Evolutionary conservation across 2,329 filamentous ascomycete species (phyloP), one percentile per base, ranked within the genome.

Genomic region (Pseudopithomyces chartarum): DNA sequence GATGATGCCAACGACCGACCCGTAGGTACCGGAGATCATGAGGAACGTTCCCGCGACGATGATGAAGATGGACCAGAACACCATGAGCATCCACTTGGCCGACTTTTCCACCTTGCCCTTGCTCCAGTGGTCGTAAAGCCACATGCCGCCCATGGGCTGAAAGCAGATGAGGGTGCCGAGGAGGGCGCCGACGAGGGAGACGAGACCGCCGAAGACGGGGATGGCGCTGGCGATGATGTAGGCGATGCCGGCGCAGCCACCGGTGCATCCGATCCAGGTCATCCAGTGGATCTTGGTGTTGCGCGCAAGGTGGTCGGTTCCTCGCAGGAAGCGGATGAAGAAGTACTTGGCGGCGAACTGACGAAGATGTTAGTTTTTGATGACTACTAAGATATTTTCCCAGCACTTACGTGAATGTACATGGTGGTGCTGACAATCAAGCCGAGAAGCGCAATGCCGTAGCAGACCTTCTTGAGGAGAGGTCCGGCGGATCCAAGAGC

Each of bases 301-400:
- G 29, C 60, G 56, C 8, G 55, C 57, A 81, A 87, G 70, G 87
- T 87, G 66, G 88, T 88, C 12, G 11, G 90, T 87, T 55, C 87
- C 88, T 0, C 87, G 86, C 44, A 91, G 85, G 52, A 90, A 79
- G 55, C 90, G 90, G 22, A 89, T 90, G 42, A 88, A 87, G n/a
- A 69, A 60, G 58, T 67, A 69, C 32, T 69, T 69, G 45, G 67
- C 61, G 5, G 66, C 60, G 29, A 67, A 64, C 57, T 66, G 17
- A 40, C 19, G 39, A 51, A 3, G 45, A 13, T n/a, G 6, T 47
- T 54, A 60, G 56, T 51, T 8, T 1, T 15, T 13, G 29, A 32
- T 17, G 10, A 44, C 4, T 2, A 32, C 0, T 26, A 38, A 12
- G 1, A 19, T 6, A 2, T 0, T 19, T 2, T 13, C 17, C 12